Conservation (phyloP, 1,284 basidiomycete species). For the Naganishia cerealis region DNA sequence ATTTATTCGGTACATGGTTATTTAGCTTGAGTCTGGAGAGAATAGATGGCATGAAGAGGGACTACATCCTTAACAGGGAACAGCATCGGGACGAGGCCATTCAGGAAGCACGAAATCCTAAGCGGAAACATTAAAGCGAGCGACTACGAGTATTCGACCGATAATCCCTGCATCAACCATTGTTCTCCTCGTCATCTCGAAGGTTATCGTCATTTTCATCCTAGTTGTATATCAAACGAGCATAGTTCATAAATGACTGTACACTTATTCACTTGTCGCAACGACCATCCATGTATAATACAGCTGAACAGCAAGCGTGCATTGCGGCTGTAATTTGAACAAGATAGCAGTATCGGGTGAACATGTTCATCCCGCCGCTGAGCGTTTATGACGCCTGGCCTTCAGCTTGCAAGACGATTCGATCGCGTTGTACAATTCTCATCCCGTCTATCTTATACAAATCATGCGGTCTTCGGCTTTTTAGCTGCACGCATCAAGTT, state of each 20-base stretch:
- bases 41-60: slow-evolving; percentile 49
- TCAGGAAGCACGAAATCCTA: slow-evolving; percentile 27
- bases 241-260: slow-evolving; percentile 3
- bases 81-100: slow-evolving; percentile 30
- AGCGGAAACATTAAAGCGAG: slow-evolving; percentile 21
- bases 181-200: background rate
- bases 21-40: slow-evolving; percentile 46
- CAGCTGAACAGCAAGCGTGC: background rate
- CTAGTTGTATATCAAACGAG: slow-evolving; percentile 6
- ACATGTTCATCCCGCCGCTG: background rate
- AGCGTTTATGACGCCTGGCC: background rate
- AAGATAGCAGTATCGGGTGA: background rate
- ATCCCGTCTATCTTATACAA: background rate
- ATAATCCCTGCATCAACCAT: background rate
- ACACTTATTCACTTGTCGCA: background rate
- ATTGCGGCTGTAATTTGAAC: background rate
- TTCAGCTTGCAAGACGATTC: background rate
- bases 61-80: slow-evolving; percentile 49
- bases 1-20: background rate
- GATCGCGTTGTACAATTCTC: slow-evolving; percentile 21
- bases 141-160: background rate
- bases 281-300: too few relatives aligned
- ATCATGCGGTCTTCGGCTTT: slow-evolving; percentile 65
- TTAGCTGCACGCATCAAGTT: slow-evolving; percentile 61
- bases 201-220: background rate